phyloP scores from a whole-genome alignment of 805 yeast species.

The Yamadazyma takamatsuzukensis region DNA sequence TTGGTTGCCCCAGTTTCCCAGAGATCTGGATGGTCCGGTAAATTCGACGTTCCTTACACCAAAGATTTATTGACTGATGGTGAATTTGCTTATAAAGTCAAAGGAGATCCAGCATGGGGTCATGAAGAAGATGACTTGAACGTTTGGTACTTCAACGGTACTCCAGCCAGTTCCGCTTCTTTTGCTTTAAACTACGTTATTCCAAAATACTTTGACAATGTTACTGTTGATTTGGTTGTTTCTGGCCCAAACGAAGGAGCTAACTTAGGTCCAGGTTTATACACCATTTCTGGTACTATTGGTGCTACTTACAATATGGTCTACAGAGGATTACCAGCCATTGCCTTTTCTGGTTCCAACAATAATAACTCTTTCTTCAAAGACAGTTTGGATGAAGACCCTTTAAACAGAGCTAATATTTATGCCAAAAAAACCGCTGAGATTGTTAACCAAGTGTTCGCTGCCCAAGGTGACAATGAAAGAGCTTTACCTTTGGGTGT shows the following conservation, averaged over 20 bases:
- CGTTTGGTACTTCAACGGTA: constrained; percentile 51
- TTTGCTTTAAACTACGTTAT: constrained; percentile 43
- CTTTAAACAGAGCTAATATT: constrained; percentile 37
- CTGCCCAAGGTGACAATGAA: constrained; percentile 29
- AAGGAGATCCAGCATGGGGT: constrained; percentile 53
- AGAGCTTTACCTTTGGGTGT: constrained; percentile 37
- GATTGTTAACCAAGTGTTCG: constrained; percentile 33
- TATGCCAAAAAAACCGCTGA: constrained; percentile 38
- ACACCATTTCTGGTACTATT: constrained; percentile 45
- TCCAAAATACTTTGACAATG: constrained; percentile 40
- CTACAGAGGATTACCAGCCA: constrained; percentile 44
- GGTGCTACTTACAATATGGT: constrained; percentile 46
- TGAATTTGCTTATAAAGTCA: constrained; percentile 39
- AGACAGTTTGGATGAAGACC: constrained; percentile 38
- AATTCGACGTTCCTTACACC: constrained; percentile 36
- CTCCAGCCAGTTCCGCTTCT: constrained; percentile 49
- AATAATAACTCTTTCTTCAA: constrained; percentile 43
- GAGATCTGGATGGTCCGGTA: constrained; percentile 51
- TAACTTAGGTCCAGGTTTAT: constrained; percentile 38
- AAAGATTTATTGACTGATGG: constrained; percentile 31
- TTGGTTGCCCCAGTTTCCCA: constrained; percentile 46
- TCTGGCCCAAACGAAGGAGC: constrained; percentile 51
- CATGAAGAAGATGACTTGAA: constrained; percentile 31
- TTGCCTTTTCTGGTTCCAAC: constrained; percentile 48
- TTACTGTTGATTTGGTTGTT: constrained; percentile 42